These are phyloP conservation scores for Pseudogymnoascus sp. DNA, from an alignment of 2,329 filamentous ascomycete species.

Conservation along the genomic window DNA sequence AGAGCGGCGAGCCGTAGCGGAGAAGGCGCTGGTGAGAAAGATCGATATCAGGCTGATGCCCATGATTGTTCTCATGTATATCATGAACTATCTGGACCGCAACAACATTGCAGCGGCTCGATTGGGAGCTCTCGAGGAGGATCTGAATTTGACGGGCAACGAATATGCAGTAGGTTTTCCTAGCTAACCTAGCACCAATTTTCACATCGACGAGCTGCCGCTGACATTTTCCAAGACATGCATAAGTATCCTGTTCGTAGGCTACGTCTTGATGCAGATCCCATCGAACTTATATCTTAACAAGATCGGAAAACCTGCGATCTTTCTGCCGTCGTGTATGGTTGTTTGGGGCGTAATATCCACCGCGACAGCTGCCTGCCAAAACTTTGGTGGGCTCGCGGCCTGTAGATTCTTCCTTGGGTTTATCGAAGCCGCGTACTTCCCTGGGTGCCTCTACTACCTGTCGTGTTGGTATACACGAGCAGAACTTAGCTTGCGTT, in stretches of 20 bases:
- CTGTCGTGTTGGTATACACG: conserved; percentile 61
- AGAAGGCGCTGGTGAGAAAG: conserved; percentile 52
- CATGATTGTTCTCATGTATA: conserved; percentile 61
- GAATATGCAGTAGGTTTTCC: conserved; percentile 32
- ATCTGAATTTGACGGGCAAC: conserved; percentile 33
- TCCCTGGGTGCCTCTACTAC: conserved; percentile 55
- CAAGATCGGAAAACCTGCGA: conserved; percentile 39
- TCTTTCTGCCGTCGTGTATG: conserved; percentile 44
- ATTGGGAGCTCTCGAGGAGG: conserved; percentile 40
- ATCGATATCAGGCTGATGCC: conserved; percentile 59
- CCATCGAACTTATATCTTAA: conserved; percentile 42
- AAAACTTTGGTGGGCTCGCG: conserved; percentile 38
- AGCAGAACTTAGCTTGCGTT: conserved; percentile 58
- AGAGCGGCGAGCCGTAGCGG: conserved; percentile 42
- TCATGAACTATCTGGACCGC: conserved; percentile 56
- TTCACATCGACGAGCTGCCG: not conserved
- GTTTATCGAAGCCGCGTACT: conserved; percentile 48
- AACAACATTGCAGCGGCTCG: conserved; percentile 50
- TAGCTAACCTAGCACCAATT: not conserved
- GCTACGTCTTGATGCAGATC: conserved; percentile 30
- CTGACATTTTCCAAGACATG: conserved; percentile 28
- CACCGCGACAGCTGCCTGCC: conserved; percentile 38
- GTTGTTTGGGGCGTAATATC: conserved; percentile 43
- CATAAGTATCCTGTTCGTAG: conserved; percentile 33
- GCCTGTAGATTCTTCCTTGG: conserved; percentile 42